Evolutionary conservation across 2,329 filamentous ascomycete species (phyloP).

Genomic region (Raffaelea ambrosiae): DNA sequence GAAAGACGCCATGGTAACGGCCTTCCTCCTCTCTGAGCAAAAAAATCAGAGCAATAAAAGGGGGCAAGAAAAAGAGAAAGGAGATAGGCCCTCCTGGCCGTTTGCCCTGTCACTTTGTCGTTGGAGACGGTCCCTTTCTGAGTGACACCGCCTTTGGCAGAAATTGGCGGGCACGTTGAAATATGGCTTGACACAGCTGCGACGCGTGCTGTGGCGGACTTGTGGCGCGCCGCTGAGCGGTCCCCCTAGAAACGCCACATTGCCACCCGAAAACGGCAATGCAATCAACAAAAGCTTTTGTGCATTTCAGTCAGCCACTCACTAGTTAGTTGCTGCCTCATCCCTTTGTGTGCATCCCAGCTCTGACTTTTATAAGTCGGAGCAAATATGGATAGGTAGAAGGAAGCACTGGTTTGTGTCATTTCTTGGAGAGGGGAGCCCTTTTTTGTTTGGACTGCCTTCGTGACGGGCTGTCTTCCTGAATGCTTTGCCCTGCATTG

Average conservation of each 20-base stretch:
- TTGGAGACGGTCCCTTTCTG: neutral
- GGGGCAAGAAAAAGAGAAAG: neutral
- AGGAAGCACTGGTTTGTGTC: neutral
- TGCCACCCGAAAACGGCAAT: constrained; percentile 16
- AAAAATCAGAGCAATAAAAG: neutral
- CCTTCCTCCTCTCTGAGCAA: neutral
- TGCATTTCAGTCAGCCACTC: too few species aligned
- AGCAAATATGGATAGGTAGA: too few species aligned
- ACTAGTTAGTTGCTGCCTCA: neutral
- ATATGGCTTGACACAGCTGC: too few species aligned
- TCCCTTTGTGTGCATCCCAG: neutral
- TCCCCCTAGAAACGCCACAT: constrained; percentile 16
- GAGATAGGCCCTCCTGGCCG: neutral
- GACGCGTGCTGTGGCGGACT: neutral
- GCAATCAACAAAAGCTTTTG: constrained; percentile 24
- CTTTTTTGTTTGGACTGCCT: neutral
- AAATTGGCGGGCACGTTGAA: neutral
- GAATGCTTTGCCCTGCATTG: too few species aligned
- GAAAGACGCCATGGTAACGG: constrained; percentile 39
- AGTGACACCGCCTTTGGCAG: constrained; percentile 1
- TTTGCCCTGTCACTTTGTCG: neutral
- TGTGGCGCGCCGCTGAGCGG: neutral
- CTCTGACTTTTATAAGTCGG: too few species aligned
- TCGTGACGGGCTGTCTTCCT: neutral
- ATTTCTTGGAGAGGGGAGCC: neutral